phyloP scores from a whole-genome alignment of 371 early-diverging fungal species.

The Mucor indicus region DNA sequence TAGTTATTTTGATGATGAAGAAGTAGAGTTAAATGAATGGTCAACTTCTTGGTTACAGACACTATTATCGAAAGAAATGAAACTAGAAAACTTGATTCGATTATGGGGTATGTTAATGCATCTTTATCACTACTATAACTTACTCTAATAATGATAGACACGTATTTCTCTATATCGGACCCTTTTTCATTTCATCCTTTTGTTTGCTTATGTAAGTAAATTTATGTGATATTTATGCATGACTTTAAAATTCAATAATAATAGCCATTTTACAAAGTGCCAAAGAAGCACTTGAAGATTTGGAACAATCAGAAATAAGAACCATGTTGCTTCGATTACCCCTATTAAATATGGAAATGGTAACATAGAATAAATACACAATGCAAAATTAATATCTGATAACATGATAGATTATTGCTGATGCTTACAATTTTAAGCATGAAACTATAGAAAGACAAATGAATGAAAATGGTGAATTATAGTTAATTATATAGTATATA shows the following conservation, averaged over 20 bases:
- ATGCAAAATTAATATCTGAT: not conserved
- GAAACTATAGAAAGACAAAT: constrained; percentile 31
- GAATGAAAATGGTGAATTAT: constrained; percentile 27
- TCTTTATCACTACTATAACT: not conserved
- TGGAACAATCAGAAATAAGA: constrained; percentile 90
- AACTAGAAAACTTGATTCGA: constrained; percentile 71
- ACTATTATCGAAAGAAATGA: constrained; percentile 78
- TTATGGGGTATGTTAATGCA: constrained; percentile 89
- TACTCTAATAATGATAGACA: constrained; percentile 40
- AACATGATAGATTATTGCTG: constrained; percentile 22
- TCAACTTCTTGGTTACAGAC: constrained; percentile 85
- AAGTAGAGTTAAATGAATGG: constrained; percentile 90
- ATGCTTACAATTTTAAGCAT: constrained; percentile 29
- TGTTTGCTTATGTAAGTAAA: constrained; percentile 64
- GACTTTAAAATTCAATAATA: not conserved
- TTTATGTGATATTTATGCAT: not conserved
- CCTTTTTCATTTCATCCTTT: constrained; percentile 77
- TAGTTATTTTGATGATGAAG: constrained; percentile 94
- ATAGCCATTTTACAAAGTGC: constrained; percentile 61
- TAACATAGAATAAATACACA: constrained; percentile 15
- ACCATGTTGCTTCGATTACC: constrained; percentile 81
- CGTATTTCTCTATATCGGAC: constrained; percentile 73
- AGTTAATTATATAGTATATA: not conserved
- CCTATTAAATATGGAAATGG: constrained; percentile 68
- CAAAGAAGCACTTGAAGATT: constrained; percentile 83